These are phyloP conservation scores for Leccinum rimulosum DNA, from an alignment of 768 basidiomycete genomes.

Conservation along the genomic window DNA sequence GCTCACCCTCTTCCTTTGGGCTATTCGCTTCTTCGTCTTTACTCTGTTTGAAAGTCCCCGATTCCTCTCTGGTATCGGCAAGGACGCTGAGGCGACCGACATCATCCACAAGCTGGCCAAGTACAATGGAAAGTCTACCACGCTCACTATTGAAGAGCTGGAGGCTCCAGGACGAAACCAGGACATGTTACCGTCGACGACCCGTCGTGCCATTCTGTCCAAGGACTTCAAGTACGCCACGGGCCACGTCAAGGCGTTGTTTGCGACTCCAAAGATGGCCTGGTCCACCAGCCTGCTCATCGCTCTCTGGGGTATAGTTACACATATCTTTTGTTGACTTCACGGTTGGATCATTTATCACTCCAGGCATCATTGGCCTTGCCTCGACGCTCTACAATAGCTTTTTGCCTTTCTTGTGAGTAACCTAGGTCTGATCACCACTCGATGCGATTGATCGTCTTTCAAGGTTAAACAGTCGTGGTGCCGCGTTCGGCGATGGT, in stretches of 20 bases:
- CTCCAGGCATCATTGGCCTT: conserved; percentile 65
- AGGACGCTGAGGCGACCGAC: conserved; percentile 49
- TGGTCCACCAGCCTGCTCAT: conserved; percentile 65
- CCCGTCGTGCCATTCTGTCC: conserved; percentile 31
- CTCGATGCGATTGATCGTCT: background rate
- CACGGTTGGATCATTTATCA: background rate
- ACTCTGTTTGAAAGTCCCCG: conserved; percentile 55
- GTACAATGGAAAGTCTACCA: conserved; percentile 45
- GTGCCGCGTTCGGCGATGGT: conserved; percentile 67
- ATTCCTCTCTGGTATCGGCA: conserved; percentile 53
- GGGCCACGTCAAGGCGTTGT: conserved; percentile 56
- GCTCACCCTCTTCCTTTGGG: conserved; percentile 52
- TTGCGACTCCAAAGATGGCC: conserved; percentile 60
- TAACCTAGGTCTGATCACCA: background rate
- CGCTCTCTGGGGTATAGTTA: conserved; percentile 41
- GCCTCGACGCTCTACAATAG: conserved; percentile 66
- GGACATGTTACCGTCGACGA: conserved; percentile 10
- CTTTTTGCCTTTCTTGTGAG: conserved; percentile 53
- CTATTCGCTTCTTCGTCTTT: conserved; percentile 51
- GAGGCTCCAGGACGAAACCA: conserved; percentile 27
- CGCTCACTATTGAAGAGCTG: conserved; percentile 46
- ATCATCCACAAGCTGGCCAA: conserved; percentile 48
- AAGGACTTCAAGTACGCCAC: conserved; percentile 39
- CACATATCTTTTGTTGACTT: background rate
- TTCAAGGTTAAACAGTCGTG: conserved; percentile 56